Evolutionary conservation across 257 asterid species (phyloP).

Genomic region (Leonotis leonurus): DNA sequence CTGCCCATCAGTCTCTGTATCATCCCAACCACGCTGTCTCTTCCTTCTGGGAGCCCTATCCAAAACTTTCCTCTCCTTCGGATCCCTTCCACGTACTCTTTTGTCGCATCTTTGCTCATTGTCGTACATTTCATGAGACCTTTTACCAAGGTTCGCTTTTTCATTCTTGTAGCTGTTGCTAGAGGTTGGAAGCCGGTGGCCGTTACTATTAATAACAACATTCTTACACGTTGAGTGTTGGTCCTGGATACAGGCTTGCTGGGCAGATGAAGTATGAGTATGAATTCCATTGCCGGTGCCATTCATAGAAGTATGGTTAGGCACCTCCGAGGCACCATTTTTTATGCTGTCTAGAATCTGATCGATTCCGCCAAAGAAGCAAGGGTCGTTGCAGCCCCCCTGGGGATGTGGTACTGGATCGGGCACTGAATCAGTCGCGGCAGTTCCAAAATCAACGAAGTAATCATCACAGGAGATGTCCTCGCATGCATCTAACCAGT

Average conservation of each 20-base stretch:
- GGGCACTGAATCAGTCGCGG: not conserved
- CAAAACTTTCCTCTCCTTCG: slow-evolving; percentile 40
- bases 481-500: slow-evolving; percentile 91
- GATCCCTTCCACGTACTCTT: slow-evolving; percentile 38
- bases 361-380: slow-evolving; percentile 69
- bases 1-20: slow-evolving; percentile 41
- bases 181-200: slow-evolving; percentile 15
- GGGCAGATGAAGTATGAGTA: slow-evolving; percentile 14
- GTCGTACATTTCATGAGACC: slow-evolving; percentile 22
- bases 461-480: slow-evolving; percentile 66
- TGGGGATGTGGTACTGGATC: slow-evolving; percentile 13
- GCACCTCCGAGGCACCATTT: slow-evolving; percentile 36
- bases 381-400: slow-evolving; percentile 37
- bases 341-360: slow-evolving; percentile 57
- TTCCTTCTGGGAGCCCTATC: slow-evolving; percentile 54
- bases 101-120: slow-evolving; percentile 34
- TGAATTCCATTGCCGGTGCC: slow-evolving; percentile 13
- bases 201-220: slow-evolving; percentile 21
- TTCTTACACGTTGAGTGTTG: slow-evolving; percentile 10
- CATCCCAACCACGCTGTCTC: slow-evolving; percentile 57
- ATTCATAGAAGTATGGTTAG: not conserved
- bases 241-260: slow-evolving; percentile 7
- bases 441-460: slow-evolving; percentile 44
- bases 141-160: slow-evolving; percentile 18
- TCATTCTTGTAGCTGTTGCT: slow-evolving; percentile 23